Evolutionary conservation across 2,329 filamentous ascomycete species (phyloP), one percentile per base, ranked within the genome.

Genomic region (Epichloe glyceriae): DNA sequence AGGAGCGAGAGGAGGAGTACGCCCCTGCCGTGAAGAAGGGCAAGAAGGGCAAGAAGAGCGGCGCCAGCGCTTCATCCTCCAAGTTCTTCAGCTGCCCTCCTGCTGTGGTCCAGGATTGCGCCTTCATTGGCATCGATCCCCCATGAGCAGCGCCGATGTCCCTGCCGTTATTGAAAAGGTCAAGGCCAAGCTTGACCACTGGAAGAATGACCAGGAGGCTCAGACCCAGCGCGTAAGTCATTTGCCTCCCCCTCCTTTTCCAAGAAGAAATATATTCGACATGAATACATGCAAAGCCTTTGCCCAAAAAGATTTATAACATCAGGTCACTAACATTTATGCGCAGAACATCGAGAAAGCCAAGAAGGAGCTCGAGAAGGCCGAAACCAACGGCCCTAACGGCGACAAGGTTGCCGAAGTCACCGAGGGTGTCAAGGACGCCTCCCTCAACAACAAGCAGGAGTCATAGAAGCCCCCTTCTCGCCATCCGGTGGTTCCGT

Each of bases 271-370:
- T 4, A 10, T 30, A 10, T 10, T 10, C 26, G 8, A 30, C 8
- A 30, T 30, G 26, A 11, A 30, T 11, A 10, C 26, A 30, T 30
- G 8, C n/a, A 14, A 15, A 2, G 1, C 10, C 19, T 30, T 30
- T 6, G 3, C 20, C 42, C 33, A 22, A 12, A 35, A 12, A 39
- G 0, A 19, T 3, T 5, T 11, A 5, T 6, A 7, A 14, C n/a
- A 19, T 14, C n/a, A 49, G 19, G 30, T 7, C 14, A 14, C 47
- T 43, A 44, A 49, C 11, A n/a, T 10, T 2, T n/a, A 14, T 37
- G 41, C 14, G 10, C 42, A 97, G 93, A 98, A 98, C 76, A 85
- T 97, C 54, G 87, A 88, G 56, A 95, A 96, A 71, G 93, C 93
- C 54, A 86, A 95, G 75, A 91, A 91, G 70, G 89, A 96, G 69